Conservation (phyloP, 768 basidiomycete species). For the Amanita brunnescens region DNA sequence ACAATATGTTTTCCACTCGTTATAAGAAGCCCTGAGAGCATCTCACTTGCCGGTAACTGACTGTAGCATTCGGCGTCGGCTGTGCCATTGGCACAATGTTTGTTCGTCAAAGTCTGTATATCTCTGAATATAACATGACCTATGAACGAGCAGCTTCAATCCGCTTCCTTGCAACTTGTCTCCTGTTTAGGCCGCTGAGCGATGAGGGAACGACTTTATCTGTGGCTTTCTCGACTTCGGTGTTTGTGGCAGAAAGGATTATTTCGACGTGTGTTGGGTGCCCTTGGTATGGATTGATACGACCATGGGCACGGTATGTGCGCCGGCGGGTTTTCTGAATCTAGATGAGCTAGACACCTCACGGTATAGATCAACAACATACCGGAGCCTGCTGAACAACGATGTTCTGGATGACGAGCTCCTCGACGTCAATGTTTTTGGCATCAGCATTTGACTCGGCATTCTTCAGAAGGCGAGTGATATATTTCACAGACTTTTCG, state of each 20-base stretch:
- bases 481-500: conserved; percentile 96
- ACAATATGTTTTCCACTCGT: too few species aligned
- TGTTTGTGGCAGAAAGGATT: conserved; percentile 72
- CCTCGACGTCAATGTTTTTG: conserved; percentile 90
- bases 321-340: conserved; percentile 95
- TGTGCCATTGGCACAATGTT: too few species aligned
- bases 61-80: too few species aligned
- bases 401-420: conserved; percentile 92
- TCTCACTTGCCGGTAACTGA: too few species aligned
- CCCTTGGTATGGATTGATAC: conserved; percentile 98
- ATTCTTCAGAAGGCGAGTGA: conserved; percentile 92
- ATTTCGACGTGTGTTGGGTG: conserved; percentile 96
- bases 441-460: conserved; percentile 98
- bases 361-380: conserved; percentile 25
- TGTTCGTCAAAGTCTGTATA: too few species aligned
- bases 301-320: conserved; percentile 97
- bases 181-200: conserved; percentile 67
- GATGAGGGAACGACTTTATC: conserved; percentile 55
- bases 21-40: too few species aligned
- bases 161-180: conserved; percentile 80
- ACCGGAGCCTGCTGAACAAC: conserved; percentile 98
- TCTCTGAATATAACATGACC: too few species aligned
- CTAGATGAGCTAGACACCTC: conserved; percentile 5
- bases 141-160: conserved; percentile 64
- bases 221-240: conserved; percentile 87